Evolutionary conservation across 2,329 filamentous ascomycete genomes (phyloP).

Genomic region (Apiospora aurea): DNA sequence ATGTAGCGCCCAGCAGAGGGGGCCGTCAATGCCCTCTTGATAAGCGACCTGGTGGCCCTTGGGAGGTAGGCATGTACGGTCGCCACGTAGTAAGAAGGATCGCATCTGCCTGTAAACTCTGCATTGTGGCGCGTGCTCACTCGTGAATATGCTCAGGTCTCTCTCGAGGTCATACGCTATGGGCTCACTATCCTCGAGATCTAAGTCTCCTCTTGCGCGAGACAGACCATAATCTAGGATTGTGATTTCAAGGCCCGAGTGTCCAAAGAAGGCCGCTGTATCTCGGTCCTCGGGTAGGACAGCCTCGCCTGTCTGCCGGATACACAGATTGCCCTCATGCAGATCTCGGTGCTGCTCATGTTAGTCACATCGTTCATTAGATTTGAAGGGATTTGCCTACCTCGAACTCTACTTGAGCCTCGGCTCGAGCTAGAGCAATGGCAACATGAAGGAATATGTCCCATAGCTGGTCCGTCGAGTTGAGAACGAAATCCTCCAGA

Average conservation of each 20-base stretch:
- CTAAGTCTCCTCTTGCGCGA: conserved; percentile 55
- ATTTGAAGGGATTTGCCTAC: conserved; percentile 43
- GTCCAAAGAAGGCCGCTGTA: conserved; percentile 56
- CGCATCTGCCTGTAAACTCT: conserved; percentile 69
- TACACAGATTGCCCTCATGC: conserved; percentile 70
- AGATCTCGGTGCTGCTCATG: conserved; percentile 64
- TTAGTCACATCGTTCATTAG: conserved; percentile 25
- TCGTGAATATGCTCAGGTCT: conserved; percentile 66
- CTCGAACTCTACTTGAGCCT: conserved; percentile 66
- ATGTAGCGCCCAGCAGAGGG: conserved; percentile 61
- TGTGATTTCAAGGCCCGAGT: conserved; percentile 68
- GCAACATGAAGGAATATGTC: conserved; percentile 68
- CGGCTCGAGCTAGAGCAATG: conserved; percentile 66
- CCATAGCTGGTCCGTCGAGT: conserved; percentile 61
- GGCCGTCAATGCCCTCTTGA: conserved; percentile 51
- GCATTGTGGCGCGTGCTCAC: conserved; percentile 66
- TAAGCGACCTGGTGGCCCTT: conserved; percentile 56
- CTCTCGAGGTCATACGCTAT: conserved; percentile 66
- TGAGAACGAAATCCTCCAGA: conserved; percentile 64
- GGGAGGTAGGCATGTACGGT: conserved; percentile 58
- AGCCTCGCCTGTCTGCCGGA: conserved; percentile 52
- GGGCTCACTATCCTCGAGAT: conserved; percentile 43
- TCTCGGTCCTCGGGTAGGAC: conserved; percentile 41
- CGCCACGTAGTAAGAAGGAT: conserved; percentile 60
- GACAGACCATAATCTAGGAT: conserved; percentile 72